A percentile compares a stretch with the other conserved stretches of the same genome.
Conservation (phyloP, 169 alveolate genomes). For the Eimeria brunetti region DNA sequence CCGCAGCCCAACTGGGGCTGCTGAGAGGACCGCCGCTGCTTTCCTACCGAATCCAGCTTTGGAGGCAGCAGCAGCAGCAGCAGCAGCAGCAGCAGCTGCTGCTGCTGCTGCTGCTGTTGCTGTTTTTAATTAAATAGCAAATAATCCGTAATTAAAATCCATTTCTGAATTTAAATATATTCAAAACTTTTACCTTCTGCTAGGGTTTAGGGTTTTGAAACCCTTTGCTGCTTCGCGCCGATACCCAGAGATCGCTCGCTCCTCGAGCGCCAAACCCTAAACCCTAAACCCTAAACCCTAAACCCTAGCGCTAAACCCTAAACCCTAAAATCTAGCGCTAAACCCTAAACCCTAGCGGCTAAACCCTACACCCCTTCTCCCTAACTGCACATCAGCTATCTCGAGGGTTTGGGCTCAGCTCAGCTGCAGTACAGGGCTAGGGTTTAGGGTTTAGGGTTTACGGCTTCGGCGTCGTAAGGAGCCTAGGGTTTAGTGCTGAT, state of each 20-base stretch:
- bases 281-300: background rate
- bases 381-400: too few species aligned
- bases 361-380: too few species aligned
- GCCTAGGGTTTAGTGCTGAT: background rate
- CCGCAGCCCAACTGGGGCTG: slow-evolving; percentile 2
- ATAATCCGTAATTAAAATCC: background rate
- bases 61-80: background rate
- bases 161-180: background rate
- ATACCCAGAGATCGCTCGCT: background rate
- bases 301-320: too few species aligned
- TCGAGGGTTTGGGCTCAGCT: too few species aligned
- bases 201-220: background rate
- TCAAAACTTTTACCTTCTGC: too few species aligned
- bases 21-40: slow-evolving; percentile 7
- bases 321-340: too few species aligned
- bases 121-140: background rate
- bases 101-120: background rate
- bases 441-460: slow-evolving; percentile 5
- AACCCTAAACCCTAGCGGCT: too few species aligned
- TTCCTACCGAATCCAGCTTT: background rate
- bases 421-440: too few species aligned
- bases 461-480: background rate
- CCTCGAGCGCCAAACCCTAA: background rate
- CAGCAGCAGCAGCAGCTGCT: too few species aligned
- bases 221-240: background rate